Conservation (phyloP, 179 eudicot genomes). For the Silene noctiflora region DNA sequence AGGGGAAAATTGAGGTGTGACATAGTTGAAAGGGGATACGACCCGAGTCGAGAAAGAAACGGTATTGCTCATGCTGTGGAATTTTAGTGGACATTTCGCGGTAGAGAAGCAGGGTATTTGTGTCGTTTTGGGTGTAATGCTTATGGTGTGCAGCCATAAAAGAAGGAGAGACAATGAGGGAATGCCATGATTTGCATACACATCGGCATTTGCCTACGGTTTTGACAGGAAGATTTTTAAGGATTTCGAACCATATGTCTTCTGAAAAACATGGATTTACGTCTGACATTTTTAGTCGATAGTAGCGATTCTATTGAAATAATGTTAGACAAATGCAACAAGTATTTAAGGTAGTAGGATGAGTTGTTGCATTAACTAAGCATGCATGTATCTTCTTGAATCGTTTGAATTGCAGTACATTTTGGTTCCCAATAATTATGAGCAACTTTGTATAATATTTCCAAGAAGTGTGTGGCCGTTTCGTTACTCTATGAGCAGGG, state of each 20-base stretch:
- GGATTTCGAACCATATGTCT: constrained; percentile 10
- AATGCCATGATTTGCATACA: constrained; percentile 22
- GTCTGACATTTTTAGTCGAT: constrained; percentile 11
- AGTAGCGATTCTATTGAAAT: too few species aligned
- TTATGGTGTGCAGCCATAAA: constrained; percentile 11
- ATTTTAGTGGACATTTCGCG: not conserved
- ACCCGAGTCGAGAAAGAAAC: not conserved
- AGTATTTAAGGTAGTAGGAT: too few species aligned
- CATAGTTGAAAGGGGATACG: not conserved
- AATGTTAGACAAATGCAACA: too few species aligned
- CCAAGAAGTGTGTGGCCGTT: too few species aligned
- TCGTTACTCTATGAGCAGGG: too few species aligned
- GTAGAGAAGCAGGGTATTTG: not conserved
- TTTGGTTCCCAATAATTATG: too few species aligned
- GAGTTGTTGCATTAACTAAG: too few species aligned
- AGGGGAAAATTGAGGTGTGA: not conserved
- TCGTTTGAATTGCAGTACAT: too few species aligned
- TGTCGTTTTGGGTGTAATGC: not conserved
- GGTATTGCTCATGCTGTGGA: not conserved
- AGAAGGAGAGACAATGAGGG: constrained; percentile 5
- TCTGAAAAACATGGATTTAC: not conserved
- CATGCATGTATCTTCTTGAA: too few species aligned
- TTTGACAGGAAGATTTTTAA: constrained; percentile 7
- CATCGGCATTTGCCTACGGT: constrained; percentile 9
- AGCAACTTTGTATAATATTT: too few species aligned